Percentiles rank a stretch among this genome's conserved stretches.
Evolutionary conservation across 345 rosid genomes (phyloP).

Genomic region (Geranium brycei): DNA sequence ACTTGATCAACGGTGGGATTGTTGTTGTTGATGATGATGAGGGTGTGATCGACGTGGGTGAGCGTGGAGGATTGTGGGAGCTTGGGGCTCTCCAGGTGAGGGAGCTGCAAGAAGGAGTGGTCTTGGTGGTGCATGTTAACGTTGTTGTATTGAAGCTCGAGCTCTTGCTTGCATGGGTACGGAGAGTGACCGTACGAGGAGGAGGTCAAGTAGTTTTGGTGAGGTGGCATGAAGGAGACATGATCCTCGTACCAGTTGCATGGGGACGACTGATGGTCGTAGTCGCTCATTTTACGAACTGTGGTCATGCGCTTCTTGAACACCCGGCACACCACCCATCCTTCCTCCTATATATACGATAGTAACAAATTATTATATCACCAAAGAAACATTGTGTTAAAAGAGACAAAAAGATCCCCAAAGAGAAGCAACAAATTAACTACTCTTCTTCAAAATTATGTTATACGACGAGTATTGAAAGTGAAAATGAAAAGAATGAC

Average conservation of each 20-base stretch:
- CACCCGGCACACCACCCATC: constrained; percentile 95
- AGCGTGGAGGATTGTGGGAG: constrained; percentile 29
- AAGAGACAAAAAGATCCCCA: too few relatives aligned
- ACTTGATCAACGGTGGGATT: constrained; percentile 36
- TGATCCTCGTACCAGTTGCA: constrained; percentile 7
- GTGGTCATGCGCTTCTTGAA: constrained; percentile 77
- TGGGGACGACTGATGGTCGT: constrained; percentile 21
- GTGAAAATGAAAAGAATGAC: too few relatives aligned
- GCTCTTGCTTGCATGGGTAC: constrained; percentile 11
- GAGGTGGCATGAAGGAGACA: constrained; percentile 8
- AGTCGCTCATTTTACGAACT: constrained; percentile 45
- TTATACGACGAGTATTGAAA: too few relatives aligned
- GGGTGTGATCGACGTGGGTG: too few relatives aligned
- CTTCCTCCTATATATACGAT: constrained; percentile 68
- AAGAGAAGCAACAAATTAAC: too few relatives aligned
- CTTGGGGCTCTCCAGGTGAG: constrained; percentile 38
- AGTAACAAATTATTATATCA: too few relatives aligned
- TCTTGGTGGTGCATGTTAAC: not conserved
- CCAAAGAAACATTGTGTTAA: too few relatives aligned
- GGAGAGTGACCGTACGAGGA: not conserved
- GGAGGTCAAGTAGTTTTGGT: not conserved
- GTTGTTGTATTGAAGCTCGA: not conserved
- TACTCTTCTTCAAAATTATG: too few relatives aligned
- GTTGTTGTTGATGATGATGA: constrained; percentile 18
- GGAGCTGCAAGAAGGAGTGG: constrained; percentile 9